Percentiles rank a stretch among this genome's conserved stretches.
These are phyloP conservation scores for Crithidia sp. DNA, from an alignment of 208 protist species.

Conservation along the genomic window DNA sequence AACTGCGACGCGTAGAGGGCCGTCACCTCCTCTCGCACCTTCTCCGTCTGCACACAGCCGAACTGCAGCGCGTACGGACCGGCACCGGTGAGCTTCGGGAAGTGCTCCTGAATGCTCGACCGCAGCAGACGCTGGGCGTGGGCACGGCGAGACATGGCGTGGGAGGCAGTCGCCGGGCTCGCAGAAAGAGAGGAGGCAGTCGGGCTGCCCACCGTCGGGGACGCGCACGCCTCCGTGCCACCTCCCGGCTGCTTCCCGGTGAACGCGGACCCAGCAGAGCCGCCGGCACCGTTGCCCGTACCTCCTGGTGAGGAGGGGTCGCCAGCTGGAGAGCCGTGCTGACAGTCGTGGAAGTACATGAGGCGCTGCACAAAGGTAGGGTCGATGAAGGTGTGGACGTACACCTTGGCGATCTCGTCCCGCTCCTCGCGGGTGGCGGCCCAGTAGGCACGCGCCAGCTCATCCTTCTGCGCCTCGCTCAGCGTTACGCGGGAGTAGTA, in stretches of 20 bases:
- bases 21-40: conserved; percentile 64
- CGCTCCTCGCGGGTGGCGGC: conserved; percentile 65
- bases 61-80: conserved; percentile 76
- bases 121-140: conserved; percentile 81
- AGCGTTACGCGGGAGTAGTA: conserved; percentile 77
- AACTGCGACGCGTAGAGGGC: conserved; percentile 89
- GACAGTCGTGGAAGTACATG: conserved; percentile 60
- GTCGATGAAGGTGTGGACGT: conserved; percentile 78
- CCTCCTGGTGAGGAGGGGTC: not conserved
- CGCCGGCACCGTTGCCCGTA: not conserved
- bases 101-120: conserved; percentile 83
- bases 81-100: conserved; percentile 63
- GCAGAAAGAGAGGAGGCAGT: conserved; percentile 10
- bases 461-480: conserved; percentile 61
- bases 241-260: not conserved
- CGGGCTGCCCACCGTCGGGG: conserved; percentile 11
- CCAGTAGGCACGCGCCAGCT: conserved; percentile 79
- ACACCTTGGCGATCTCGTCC: conserved; percentile 69
- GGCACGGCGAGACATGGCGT: conserved; percentile 38
- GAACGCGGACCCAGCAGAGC: not conserved
- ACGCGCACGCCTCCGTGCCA: not conserved
- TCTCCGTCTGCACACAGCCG: conserved; percentile 63
- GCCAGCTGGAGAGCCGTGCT: not conserved
- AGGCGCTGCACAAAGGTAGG: conserved; percentile 77
- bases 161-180: conserved; percentile 1